A percentile compares a stretch with the other conserved stretches of the same genome.
phyloP scores from a whole-genome alignment of 2,329 filamentous ascomycete genomes.

The Monosporascus sp. region DNA sequence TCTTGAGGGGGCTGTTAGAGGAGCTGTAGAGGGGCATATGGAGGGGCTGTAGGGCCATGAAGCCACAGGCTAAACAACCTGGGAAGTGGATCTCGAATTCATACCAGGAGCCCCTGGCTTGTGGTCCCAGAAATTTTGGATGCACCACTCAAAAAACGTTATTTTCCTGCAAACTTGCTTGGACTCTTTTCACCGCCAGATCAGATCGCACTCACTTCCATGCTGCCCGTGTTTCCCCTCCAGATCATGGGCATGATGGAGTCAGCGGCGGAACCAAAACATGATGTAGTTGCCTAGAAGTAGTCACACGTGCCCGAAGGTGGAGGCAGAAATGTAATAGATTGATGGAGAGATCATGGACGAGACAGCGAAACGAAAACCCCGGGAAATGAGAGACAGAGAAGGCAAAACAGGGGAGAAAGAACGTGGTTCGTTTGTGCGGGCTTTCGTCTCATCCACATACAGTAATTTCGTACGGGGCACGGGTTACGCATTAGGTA shows the following conservation, averaged over 20 bases:
- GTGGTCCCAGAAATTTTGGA: neutral
- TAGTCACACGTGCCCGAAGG: too few species aligned
- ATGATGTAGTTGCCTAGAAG: too few species aligned
- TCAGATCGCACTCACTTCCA: neutral
- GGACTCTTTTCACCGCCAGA: neutral
- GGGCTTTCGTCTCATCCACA: too few species aligned
- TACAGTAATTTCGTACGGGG: too few species aligned
- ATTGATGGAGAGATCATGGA: too few species aligned
- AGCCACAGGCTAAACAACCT: neutral
- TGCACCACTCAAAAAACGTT: neutral
- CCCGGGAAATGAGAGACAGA: too few species aligned
- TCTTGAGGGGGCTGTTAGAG: too few species aligned
- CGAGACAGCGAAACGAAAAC: too few species aligned
- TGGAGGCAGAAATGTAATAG: too few species aligned
- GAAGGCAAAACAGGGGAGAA: too few species aligned
- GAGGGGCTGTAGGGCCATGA: neutral
- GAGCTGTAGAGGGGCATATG: neutral
- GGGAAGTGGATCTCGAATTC: neutral
- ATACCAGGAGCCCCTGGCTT: neutral
- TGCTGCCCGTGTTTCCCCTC: neutral
- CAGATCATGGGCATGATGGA: neutral
- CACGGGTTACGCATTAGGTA: too few species aligned
- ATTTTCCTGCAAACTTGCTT: neutral
- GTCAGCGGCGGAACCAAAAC: neutral
- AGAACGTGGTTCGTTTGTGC: too few species aligned